Percentiles rank a stretch among this genome's conserved stretches.
These are phyloP conservation scores for Euphorbia tirucalli DNA, from an alignment of 345 rosid species.

Conservation along the genomic window DNA sequence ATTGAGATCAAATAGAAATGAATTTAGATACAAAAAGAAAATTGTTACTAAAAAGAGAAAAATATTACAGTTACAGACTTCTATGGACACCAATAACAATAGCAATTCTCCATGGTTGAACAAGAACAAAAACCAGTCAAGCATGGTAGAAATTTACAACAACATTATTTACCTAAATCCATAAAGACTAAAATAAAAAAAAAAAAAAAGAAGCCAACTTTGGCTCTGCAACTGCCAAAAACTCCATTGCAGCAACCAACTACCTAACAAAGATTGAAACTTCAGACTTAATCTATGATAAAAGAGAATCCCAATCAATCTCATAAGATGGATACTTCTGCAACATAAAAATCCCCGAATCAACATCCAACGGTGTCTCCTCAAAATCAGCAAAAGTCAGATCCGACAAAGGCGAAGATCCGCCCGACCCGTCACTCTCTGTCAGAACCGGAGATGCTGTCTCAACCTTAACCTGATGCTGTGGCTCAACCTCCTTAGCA, in stretches of 20 bases:
- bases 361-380: conserved; percentile 31
- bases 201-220: neutral
- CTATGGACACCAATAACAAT: conserved; percentile 7
- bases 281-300: conserved; percentile 15
- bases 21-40: neutral
- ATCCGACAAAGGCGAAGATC: conserved; percentile 37
- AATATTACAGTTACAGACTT: neutral
- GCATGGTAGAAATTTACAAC: conserved; percentile 21
- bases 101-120: conserved; percentile 14
- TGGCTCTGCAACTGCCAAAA: conserved; percentile 30
- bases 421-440: conserved; percentile 52
- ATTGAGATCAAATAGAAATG: neutral
- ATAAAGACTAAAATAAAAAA: no score
- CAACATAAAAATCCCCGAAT: conserved; percentile 25
- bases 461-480: conserved; percentile 18
- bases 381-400: conserved; percentile 27
- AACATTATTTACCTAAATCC: conserved; percentile 6
- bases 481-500: no score
- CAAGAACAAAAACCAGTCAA: conserved; percentile 36
- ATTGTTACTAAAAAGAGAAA: neutral
- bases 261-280: neutral
- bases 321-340: conserved; percentile 31
- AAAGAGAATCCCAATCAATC: conserved; percentile 34
- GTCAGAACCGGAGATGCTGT: conserved; percentile 34
- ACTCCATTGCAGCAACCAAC: conserved; percentile 24